A percentile compares a stretch with the other conserved stretches of the same genome.
Conservation (phyloP, 257 asterid species). For the Solanum megistacrolobum region DNA sequence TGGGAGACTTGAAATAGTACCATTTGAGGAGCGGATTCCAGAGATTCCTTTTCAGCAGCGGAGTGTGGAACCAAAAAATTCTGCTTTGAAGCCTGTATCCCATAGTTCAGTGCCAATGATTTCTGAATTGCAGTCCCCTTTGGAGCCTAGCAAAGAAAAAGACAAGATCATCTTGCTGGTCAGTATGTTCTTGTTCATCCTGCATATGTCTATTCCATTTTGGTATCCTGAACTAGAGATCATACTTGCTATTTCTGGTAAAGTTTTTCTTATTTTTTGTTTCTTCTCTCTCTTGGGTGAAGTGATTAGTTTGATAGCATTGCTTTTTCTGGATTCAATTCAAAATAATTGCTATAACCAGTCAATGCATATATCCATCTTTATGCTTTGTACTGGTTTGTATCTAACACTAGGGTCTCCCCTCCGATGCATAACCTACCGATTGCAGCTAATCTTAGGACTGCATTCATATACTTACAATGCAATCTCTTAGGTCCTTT, state of each 20-base stretch:
- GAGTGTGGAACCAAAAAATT: constrained; percentile 10
- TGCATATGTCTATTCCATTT: neutral
- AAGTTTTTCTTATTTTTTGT: neutral
- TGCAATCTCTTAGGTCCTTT: neutral
- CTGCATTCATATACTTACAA: neutral
- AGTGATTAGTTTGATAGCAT: neutral
- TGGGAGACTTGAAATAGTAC: constrained; percentile 13
- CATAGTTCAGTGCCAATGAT: constrained; percentile 8
- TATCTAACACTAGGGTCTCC: neutral
- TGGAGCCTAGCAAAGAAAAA: constrained; percentile 15
- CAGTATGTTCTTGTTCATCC: constrained; percentile 14
- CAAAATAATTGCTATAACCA: neutral
- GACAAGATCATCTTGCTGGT: constrained; percentile 36
- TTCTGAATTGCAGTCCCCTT: constrained; percentile 12
- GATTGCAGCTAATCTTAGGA: neutral
- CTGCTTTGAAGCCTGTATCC: constrained; percentile 11
- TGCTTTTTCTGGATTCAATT: neutral
- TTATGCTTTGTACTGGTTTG: neutral
- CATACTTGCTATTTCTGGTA: neutral
- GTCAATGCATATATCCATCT: neutral
- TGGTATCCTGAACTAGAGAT: neutral
- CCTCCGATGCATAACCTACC: neutral
- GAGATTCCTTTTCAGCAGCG: constrained; percentile 5
- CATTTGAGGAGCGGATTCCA: constrained; percentile 20
- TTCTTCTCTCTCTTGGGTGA: neutral